Evolutionary conservation across 371 early-diverging fungal species (phyloP), one percentile per base, ranked within the genome.

Genomic region (Mortierella sp.): DNA sequence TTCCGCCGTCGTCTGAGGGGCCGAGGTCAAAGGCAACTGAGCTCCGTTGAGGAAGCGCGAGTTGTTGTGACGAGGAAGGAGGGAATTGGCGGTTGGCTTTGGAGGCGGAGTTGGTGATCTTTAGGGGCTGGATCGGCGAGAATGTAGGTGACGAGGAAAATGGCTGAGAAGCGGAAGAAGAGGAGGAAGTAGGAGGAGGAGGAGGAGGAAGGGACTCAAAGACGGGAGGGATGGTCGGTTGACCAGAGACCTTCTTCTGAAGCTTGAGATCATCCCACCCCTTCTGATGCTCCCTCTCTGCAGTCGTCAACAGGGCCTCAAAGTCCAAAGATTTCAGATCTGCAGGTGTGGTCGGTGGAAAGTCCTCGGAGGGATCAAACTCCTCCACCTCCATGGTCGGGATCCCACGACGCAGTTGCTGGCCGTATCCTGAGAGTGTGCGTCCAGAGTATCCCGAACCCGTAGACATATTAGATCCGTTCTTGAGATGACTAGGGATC

Each of bases 301-400:
- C 78, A 1, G 72, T 70, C 21, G 73, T 65, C 73, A 77, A 46
- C 18, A 77, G 46, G 18, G 78, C 60, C 43, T 77, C 78, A n/a
- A 77, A 72, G 46, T 77, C 78, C 72, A 77, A 49, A 0, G 72
- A 72, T 72, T 77, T 63, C 5, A 77, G 7, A 32, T 77, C 78
- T 35, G 49, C 49, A 32, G 78, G 78, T 3, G 78, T 77, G 8
- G 58, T 55, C 1, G 76, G 75, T 32, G 65, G 63, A 51, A 77
- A 77, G 10, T 72, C 78, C 29, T 43, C 41, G 10, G 49, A 35
- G 1, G 77, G 77, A 41, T 77, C 78, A 63, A 77, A 77, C 49
- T 77, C 78, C 46, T 49, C 63, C 14, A 63, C 63, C 63, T 63
- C 18, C 63, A 63, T 63, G 38, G 63, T 63, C 63, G 35, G 5